Base-by-base conservation (phyloP, 306 rosid genomes). In the Cucumis sativus region DNA sequence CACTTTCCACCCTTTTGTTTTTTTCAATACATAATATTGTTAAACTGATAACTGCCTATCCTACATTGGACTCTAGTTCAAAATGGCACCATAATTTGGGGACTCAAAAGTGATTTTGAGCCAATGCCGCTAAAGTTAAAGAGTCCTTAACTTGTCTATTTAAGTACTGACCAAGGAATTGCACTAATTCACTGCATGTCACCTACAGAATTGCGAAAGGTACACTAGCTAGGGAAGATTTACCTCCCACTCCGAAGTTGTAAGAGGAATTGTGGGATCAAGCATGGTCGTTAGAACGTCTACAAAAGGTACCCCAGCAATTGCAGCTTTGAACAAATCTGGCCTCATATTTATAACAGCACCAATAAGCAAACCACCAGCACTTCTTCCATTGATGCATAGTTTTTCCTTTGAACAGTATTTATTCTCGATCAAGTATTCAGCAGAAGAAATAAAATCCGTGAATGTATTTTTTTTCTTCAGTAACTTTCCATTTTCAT, bases 201-300 rank as follows among this genome's bases (percentile, higher is more conserved):
- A 73, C 66, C n/a, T 47, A 16, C 30, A 37, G 49, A 15, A 62
- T 39, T 14, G 35, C 30, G 25, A 35, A 54, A 30, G 25, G 67
- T 43, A 23, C 72, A 49, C 7, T 18, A 18, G 37, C 37, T 33
- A 40, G 76, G 39, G 52, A 49, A 66, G 58, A 74, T 51, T 79
- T 83, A 91, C 98, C 98, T 94, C 96, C 98, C 98, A 94, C 88
- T 94, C 98, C 37, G 93, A 69, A 79, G 98, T 92, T 76, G 98
- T 94, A 77, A 94, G 97, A 49, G 98, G 98, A 82, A 94, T 92
- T 30, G 95, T 92, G 77, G 97, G 96, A 83, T 94, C 98, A 79
- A 94, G 95, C 98, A 94, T 94, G 75, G 96, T 92, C 23, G 98
- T 94, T 87, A 94, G 21, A 63, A 94, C 97, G 83, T 94, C 98